A percentile compares a stretch with the other conserved stretches of the same genome.
These are phyloP conservation scores for Codiaeum variegatum DNA, from an alignment of 441 rosid species.

Conservation along the genomic window DNA sequence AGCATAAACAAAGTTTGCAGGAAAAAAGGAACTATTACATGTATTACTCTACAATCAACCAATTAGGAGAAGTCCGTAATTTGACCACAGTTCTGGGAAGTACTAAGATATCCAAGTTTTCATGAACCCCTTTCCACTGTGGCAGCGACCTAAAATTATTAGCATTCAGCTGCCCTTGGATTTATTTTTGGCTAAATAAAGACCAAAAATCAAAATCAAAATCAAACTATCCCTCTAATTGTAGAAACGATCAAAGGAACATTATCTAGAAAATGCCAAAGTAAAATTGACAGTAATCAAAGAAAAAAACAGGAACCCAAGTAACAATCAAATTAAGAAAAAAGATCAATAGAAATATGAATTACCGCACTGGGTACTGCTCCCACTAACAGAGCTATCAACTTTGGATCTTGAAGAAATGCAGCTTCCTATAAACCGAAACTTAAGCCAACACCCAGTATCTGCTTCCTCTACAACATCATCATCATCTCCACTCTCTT, in stretches of 20 bases:
- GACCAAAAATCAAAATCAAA: background rate
- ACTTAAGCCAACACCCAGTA: constrained; percentile 78
- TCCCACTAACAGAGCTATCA: constrained; percentile 73
- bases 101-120: background rate
- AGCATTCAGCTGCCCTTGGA: background rate
- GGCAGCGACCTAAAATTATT: background rate
- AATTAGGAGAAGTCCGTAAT: background rate
- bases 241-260: no score
- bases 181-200: background rate
- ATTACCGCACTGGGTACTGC: constrained; percentile 65
- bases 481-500: constrained; percentile 29
- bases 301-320: constrained; percentile 2
- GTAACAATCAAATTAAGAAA: background rate
- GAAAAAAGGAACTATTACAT: background rate
- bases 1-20: background rate
- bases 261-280: background rate
- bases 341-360: constrained; percentile 3
- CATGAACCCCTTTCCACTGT: background rate
- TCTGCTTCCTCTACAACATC: constrained; percentile 32
- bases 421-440: constrained; percentile 72
- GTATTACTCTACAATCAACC: background rate
- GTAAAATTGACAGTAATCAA: background rate
- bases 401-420: constrained; percentile 90
- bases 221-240: background rate
- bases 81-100: background rate